These are phyloP conservation scores for Nicotiana undulata DNA, from an alignment of 257 asterid genomes.

Conservation along the genomic window DNA sequence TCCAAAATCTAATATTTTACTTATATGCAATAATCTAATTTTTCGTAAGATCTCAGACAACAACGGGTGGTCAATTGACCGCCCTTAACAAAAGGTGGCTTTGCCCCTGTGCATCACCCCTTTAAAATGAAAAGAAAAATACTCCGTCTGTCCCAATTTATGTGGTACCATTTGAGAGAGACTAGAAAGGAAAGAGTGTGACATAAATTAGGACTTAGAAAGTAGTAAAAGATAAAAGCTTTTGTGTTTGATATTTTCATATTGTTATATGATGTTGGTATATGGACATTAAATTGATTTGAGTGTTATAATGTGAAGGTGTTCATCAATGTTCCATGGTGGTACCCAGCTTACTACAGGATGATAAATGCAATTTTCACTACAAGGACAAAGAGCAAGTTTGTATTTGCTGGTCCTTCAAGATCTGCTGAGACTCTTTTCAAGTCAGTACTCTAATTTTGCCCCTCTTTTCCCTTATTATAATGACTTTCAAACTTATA, in stretches of 20 bases:
- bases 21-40: too few relatives aligned
- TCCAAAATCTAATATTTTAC: too few relatives aligned
- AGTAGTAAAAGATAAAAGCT: background rate
- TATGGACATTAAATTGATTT: background rate
- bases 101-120: background rate
- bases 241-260: background rate
- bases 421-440: conserved; percentile 80
- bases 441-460: conserved; percentile 39
- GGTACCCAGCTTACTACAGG: conserved; percentile 88
- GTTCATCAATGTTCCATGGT: conserved; percentile 96
- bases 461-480: background rate
- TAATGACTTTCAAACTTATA: background rate
- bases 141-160: too few relatives aligned
- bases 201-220: too few relatives aligned
- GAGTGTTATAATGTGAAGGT: conserved; percentile 34
- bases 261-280: background rate
- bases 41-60: too few relatives aligned
- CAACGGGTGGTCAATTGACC: too few relatives aligned
- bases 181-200: too few relatives aligned
- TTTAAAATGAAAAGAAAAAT: background rate
- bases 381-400: conserved; percentile 96
- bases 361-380: conserved; percentile 86
- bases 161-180: too few relatives aligned
- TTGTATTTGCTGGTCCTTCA: conserved; percentile 91
- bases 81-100: too few relatives aligned